Evolutionary conservation across 129 eudicot genomes (phyloP).

Genomic region (Kitagawia praeruptora): DNA sequence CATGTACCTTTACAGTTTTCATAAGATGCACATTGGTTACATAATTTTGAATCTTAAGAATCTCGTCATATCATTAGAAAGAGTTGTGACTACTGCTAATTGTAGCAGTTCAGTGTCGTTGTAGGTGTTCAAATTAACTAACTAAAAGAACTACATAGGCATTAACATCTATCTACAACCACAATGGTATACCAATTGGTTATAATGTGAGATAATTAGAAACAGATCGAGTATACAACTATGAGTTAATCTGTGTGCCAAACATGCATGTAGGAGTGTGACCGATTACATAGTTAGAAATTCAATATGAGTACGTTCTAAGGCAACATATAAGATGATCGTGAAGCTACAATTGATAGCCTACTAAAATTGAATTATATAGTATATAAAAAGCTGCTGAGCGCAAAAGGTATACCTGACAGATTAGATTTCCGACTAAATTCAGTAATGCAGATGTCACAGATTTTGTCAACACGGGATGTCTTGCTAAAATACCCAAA

Average conservation of each 20-base stretch:
- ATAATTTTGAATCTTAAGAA: too few relatives aligned
- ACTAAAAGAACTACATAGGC: too few relatives aligned
- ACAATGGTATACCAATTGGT: too few relatives aligned
- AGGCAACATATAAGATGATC: not conserved
- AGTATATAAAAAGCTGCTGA: not conserved
- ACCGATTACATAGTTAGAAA: not conserved
- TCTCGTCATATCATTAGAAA: too few relatives aligned
- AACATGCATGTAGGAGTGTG: not conserved
- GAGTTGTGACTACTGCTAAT: too few relatives aligned
- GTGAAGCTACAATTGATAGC: not conserved
- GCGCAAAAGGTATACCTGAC: slow-evolving; percentile 40
- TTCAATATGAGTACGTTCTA: not conserved
- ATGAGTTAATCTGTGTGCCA: not conserved
- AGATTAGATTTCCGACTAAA: slow-evolving; percentile 65
- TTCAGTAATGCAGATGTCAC: slow-evolving; percentile 78
- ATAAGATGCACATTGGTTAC: too few relatives aligned
- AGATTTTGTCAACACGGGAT: slow-evolving; percentile 78
- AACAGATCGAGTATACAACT: not conserved
- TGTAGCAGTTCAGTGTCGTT: too few relatives aligned
- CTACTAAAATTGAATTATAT: not conserved
- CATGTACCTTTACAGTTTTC: too few relatives aligned
- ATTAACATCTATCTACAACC: too few relatives aligned
- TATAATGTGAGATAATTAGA: too few relatives aligned
- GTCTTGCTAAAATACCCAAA: slow-evolving; percentile 51
- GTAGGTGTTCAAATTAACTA: too few relatives aligned